Evolutionary conservation across 345 rosid genomes (phyloP).

Genomic region (Iberis pinnata): DNA sequence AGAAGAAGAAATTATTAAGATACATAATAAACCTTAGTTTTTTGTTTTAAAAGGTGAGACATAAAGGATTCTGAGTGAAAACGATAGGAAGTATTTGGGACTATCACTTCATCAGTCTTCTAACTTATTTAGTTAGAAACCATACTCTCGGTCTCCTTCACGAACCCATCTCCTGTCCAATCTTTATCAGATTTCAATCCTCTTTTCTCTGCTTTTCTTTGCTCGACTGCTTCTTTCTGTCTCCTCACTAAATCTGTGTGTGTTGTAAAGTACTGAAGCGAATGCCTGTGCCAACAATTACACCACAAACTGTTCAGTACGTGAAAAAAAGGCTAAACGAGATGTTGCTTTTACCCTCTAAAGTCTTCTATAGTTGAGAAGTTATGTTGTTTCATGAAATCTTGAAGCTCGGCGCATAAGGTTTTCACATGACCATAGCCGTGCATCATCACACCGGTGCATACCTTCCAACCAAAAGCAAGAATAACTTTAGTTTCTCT

Average conservation of each 20-base stretch:
- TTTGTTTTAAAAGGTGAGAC: too few species aligned
- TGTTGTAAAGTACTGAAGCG: constrained; percentile 84
- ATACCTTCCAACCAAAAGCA: constrained; percentile 46
- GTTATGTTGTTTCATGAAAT: constrained; percentile 83
- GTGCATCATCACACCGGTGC: constrained; percentile 98
- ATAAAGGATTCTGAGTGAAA: too few species aligned
- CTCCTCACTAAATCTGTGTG: constrained; percentile 76
- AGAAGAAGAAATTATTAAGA: too few species aligned
- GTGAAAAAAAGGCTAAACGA: too few species aligned
- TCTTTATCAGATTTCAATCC: constrained; percentile 92
- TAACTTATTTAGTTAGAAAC: constrained; percentile 64
- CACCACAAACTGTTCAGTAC: too few species aligned
- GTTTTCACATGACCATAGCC: constrained; percentile 89
- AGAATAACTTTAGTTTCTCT: neutral
- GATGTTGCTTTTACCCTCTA: constrained; percentile 55
- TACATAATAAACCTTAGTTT: too few species aligned
- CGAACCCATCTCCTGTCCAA: constrained; percentile 98
- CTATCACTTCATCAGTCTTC: constrained; percentile 16
- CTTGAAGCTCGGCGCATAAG: constrained; percentile 65
- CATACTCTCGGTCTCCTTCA: constrained; percentile 89
- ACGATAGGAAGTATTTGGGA: constrained; percentile 3
- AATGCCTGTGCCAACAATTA: constrained; percentile 37
- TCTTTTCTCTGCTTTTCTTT: constrained; percentile 62
- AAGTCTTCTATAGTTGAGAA: constrained; percentile 79
- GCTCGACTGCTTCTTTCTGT: constrained; percentile 76